Percentiles rank a stretch among this genome's conserved stretches.
phyloP scores from a whole-genome alignment of 2,329 filamentous ascomycete genomes.

The Thermothelomyces thermophilus region DNA sequence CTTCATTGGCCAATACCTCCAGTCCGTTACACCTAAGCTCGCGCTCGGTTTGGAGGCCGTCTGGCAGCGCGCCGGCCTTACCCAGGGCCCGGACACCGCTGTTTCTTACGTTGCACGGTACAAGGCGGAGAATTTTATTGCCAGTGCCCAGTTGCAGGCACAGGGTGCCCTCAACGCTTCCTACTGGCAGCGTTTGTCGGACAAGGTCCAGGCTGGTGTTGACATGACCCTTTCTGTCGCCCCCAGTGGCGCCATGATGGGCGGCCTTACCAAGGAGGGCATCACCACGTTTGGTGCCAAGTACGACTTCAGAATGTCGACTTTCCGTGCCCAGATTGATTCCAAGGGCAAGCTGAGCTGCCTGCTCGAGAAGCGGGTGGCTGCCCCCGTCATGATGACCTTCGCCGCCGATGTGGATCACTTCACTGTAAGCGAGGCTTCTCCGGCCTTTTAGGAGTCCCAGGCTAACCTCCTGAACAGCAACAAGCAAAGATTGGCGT shows the following conservation, averaged over 20 bases:
- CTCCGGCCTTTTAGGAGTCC: background rate
- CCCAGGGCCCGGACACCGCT: slow-evolving; percentile 82
- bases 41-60: slow-evolving; percentile 86
- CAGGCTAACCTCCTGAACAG: slow-evolving; percentile 43
- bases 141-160: slow-evolving; percentile 80
- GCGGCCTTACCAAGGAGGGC: slow-evolving; percentile 74
- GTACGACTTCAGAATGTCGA: slow-evolving; percentile 95
- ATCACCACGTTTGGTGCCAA: slow-evolving; percentile 89
- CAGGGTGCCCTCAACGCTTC: slow-evolving; percentile 84
- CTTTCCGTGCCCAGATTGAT: slow-evolving; percentile 93
- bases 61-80: slow-evolving; percentile 82
- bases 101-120: slow-evolving; percentile 89
- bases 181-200: slow-evolving; percentile 89
- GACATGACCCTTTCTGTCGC: slow-evolving; percentile 86
- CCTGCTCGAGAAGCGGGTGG: slow-evolving; percentile 90
- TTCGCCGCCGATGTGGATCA: slow-evolving; percentile 97
- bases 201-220: slow-evolving; percentile 93
- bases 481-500: slow-evolving; percentile 93
- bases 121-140: slow-evolving; percentile 88
- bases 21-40: slow-evolving; percentile 81
- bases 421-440: slow-evolving; percentile 60
- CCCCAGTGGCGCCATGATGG: slow-evolving; percentile 64
- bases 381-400: slow-evolving; percentile 84
- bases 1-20: slow-evolving; percentile 91
- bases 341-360: slow-evolving; percentile 90